A percentile compares a stretch with the other conserved stretches of the same genome.
Evolutionary conservation across 805 yeast species (phyloP).

Genomic region (Hanseniaspora singularis): DNA sequence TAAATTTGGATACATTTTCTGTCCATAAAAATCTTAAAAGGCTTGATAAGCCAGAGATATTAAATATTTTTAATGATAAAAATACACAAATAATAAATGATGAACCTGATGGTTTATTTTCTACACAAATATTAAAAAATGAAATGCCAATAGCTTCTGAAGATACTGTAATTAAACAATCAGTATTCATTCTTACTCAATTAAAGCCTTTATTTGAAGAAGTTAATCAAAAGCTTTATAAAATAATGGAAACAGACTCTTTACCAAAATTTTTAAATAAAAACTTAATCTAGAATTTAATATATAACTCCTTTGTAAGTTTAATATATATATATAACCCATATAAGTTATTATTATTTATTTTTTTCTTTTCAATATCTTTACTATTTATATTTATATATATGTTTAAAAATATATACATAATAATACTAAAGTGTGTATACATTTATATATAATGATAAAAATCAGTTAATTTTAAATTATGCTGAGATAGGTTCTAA

Average conservation of each 20-base stretch:
- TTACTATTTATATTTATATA: conserved; percentile 16
- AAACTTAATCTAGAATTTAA: conserved; percentile 23
- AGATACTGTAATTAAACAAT: conserved; percentile 26
- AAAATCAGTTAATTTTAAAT: no score
- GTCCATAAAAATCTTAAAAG: conserved; percentile 1
- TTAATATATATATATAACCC: no score
- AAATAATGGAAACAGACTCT: conserved; percentile 61
- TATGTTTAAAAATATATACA: conserved; percentile 11
- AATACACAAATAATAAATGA: neutral
- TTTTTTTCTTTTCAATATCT: neutral
- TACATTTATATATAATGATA: no score
- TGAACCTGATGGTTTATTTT: neutral
- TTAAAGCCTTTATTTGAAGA: conserved; percentile 37
- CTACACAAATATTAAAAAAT: neutral
- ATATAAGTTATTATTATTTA: no score
- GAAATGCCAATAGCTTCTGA: conserved; percentile 25
- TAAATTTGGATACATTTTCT: no score
- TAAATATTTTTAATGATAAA: neutral
- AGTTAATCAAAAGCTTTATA: conserved; percentile 39
- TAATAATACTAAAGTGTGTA: no score
- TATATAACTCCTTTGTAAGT: no score
- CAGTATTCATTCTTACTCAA: conserved; percentile 30
- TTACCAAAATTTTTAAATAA: conserved; percentile 48
- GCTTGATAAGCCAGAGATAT: neutral
- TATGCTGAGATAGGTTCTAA: conserved; percentile 52